phyloP scores from a whole-genome alignment of 2,329 filamentous ascomycete species.

The Albifimbria verrucaria region DNA sequence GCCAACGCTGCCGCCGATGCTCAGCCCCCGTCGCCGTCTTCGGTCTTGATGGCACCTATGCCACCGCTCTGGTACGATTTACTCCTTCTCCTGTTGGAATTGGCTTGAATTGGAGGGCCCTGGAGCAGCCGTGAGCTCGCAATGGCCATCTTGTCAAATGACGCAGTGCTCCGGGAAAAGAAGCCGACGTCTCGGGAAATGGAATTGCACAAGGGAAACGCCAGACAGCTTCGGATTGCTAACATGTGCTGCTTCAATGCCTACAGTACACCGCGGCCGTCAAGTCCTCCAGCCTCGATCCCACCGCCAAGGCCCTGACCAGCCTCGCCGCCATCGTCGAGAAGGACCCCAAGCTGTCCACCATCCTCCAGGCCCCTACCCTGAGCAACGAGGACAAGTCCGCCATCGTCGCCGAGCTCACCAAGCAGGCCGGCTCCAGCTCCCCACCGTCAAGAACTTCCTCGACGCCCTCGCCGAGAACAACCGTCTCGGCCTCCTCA shows the following conservation, averaged over 20 bases:
- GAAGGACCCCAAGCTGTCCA: slow-evolving; percentile 76
- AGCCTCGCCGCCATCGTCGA: slow-evolving; percentile 69
- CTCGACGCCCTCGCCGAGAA: slow-evolving; percentile 87
- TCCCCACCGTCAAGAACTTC: slow-evolving; percentile 92
- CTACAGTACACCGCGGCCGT: slow-evolving; percentile 88
- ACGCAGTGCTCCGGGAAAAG: not conserved
- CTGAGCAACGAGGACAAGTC: slow-evolving; percentile 78
- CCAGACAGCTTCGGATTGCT: too few species aligned
- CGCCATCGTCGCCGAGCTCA: slow-evolving; percentile 80
- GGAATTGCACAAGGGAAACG: too few species aligned
- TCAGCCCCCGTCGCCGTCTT: slow-evolving; percentile 86
- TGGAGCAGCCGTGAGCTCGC: slow-evolving; percentile 3
- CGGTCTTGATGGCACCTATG: slow-evolving; percentile 97
- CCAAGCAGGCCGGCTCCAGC: slow-evolving; percentile 68
- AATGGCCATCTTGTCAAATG: slow-evolving; percentile 10
- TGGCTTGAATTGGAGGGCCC: not conserved
- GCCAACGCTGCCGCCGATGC: slow-evolving; percentile 64
- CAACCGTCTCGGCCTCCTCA: slow-evolving; percentile 84
- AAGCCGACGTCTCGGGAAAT: not conserved
- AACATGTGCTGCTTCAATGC: too few species aligned
- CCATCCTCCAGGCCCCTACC: slow-evolving; percentile 76
- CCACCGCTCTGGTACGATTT: slow-evolving; percentile 86
- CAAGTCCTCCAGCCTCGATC: slow-evolving; percentile 83
- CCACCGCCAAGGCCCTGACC: slow-evolving; percentile 75
- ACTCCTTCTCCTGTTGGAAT: not conserved